These are phyloP conservation scores for Saussurea involucrata DNA, from an alignment of 129 eudicot genomes.

Conservation along the genomic window DNA sequence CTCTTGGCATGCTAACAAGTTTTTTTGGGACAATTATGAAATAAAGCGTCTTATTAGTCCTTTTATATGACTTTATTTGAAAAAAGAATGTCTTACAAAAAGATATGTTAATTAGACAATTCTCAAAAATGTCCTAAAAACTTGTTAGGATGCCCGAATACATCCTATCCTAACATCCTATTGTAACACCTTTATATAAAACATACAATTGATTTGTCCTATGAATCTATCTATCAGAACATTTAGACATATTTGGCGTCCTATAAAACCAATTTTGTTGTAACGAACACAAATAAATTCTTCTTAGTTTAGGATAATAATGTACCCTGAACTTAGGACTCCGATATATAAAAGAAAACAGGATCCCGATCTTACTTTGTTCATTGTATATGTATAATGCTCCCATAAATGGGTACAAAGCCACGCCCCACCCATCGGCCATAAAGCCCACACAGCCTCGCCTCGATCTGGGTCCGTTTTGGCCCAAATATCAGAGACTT, in stretches of 20 bases:
- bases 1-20: no score
- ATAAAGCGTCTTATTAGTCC: neutral
- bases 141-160: no score
- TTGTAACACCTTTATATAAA: neutral
- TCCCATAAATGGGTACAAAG: conserved; percentile 98
- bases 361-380: conserved; percentile 44
- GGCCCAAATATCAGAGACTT: conserved; percentile 91
- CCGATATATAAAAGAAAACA: neutral
- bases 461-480: conserved; percentile 89
- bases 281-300: neutral
- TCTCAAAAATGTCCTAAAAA: neutral
- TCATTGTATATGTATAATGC: conserved; percentile 77
- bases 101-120: neutral
- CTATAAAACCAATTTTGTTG: neutral
- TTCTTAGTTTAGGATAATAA: neutral
- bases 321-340: neutral
- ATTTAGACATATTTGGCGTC: neutral
- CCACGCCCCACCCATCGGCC: conserved; percentile 99
- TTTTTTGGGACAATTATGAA: no score
- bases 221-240: neutral
- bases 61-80: neutral
- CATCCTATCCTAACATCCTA: no score
- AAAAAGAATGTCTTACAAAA: neutral
- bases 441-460: conserved; percentile 80
- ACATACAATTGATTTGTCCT: neutral